Conservation (phyloP, 106 monocot genomes). For the Agapanthus africanus region DNA sequence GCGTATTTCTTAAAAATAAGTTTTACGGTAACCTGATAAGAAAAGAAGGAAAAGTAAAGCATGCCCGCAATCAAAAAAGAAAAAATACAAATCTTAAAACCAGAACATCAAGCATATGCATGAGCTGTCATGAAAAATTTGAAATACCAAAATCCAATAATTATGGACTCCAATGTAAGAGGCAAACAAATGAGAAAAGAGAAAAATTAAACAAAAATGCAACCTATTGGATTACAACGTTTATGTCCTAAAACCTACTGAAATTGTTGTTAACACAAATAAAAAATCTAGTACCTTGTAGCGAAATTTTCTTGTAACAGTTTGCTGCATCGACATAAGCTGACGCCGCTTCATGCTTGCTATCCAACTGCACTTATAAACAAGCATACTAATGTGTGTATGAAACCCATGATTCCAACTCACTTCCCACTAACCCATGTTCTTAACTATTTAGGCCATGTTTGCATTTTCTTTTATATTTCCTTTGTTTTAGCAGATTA, state of each 20-base stretch:
- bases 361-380: slow-evolving; percentile 36
- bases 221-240: background rate
- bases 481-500: no score
- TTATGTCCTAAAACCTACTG: background rate
- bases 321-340: slow-evolving; percentile 69
- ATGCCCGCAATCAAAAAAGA: background rate
- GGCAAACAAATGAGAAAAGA: background rate
- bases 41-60: background rate
- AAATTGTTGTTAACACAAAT: no score
- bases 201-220: background rate
- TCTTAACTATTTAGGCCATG: no score
- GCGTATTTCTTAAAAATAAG: background rate
- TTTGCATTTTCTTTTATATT: no score
- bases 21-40: background rate
- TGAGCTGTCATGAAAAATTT: background rate
- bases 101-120: background rate
- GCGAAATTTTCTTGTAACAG: slow-evolving; percentile 59
- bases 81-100: background rate
- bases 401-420: no score
- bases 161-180: background rate
- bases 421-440: no score
- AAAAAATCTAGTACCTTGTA: no score
- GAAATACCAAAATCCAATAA: background rate
- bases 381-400: no score
- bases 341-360: slow-evolving; percentile 70